Base-by-base conservation (phyloP, 371 early-diverging fungal species). In the Mortierella sp. region DNA sequence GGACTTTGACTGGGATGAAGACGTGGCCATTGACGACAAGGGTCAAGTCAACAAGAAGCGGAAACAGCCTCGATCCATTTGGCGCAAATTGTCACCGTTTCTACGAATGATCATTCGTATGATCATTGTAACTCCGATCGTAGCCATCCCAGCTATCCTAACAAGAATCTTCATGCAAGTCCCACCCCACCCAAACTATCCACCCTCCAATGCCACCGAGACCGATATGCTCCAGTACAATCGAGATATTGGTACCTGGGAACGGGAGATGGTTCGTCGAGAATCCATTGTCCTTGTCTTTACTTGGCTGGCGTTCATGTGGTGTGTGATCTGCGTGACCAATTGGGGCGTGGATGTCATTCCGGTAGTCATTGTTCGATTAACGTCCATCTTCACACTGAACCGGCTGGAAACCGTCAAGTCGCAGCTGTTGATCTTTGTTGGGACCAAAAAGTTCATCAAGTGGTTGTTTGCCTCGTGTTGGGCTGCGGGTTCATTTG, bases 1-100 rank as follows among this genome's bases (percentile, higher is more conserved):
- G 12, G 70, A 76, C 50, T 76, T 76, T 62, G 77, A 76, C 55
- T 76, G 77, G 77, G 77, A 76, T 19, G 77, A 65, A 50, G 77
- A 76, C 31, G 50, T 76, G 50, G 69, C 68, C 37, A 61, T 76
- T 44, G 77, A 76, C n/a, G 48, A 76, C 9, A 47, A 65, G 24
- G 62, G 69, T 17, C 67, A 68, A 21, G 46, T 60, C 37, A 65
- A 52, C 50, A 51, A 56, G 13, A 60, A 54, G 22, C 60, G 60
- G 21, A 29, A 51, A 19, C 50, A 29, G 19, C 9, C 34, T 13
- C 63, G 60, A 12, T 67, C 74, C 24, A 62, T 60, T 3, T 76
- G 77, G 77, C 56, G 70, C 44, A 52, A 50, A 25, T 66, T 76
- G 10, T 69, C 77, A 16, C 77, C 77, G 0, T 76, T 64, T 44